Evolutionary conservation across 2,329 filamentous ascomycete species (phyloP), one percentile per base, ranked within the genome.

Genomic region (Claviceps digitariae): DNA sequence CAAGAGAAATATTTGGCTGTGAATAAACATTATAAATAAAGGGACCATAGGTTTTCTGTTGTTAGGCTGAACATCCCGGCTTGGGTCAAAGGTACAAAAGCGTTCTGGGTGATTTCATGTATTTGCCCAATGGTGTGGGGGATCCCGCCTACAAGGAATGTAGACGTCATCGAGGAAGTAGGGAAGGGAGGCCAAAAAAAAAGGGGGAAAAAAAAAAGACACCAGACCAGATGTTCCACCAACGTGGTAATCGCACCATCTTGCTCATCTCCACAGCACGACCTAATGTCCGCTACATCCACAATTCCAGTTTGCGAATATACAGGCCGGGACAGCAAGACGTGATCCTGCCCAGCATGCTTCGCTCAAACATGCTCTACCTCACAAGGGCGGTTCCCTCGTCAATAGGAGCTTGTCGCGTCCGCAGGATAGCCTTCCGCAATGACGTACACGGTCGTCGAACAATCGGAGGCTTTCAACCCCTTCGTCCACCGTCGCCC

Each of bases 401-500:
- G 52, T 54, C 59, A 51, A 44, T 50, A 41, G 47, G 49, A 50
- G 48, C 52, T 29, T 58, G 55, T 55, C 59, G 57, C 54, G 54
- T 52, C 52, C 57, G 53, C 46, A 47, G 48, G 27, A 47, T 36
- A 6, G 21, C 40, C 13, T 38, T 52, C 20, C 52, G 51, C 46
- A 41, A 52, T 52, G 55, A 55, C 53, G 50, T 55, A 55, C 44
- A 44, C 23, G 8, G 40, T 5, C 13, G 15, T 13, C 20, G 31
- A 38, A 13, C 21, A 15, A 13, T 44, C 8, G 65, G 68, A 38
- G 72, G 73, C 55, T 87, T 82, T 64, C 74, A 83, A 57, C 79
- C 83, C 15, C 78, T 90, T 60, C 76, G 79, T 0, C 90, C 90
- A 6, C 90, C 90, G 0, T 82, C 87, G 4, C 90, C 90, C 6